phyloP scores from a whole-genome alignment of 2,329 filamentous ascomycete genomes.

The Fusarium pseudograminearum region DNA sequence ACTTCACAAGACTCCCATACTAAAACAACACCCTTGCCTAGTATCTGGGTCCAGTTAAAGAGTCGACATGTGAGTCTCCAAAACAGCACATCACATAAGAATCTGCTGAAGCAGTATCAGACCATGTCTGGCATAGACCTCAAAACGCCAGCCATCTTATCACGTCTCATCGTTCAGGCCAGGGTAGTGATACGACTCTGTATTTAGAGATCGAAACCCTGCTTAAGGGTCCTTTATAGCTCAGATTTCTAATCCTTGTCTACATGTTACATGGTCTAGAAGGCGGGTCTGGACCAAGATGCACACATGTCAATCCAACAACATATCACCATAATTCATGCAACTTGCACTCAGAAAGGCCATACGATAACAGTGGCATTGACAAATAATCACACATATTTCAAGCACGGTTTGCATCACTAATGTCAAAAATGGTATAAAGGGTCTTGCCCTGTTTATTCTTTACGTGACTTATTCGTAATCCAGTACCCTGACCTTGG shows the following conservation, averaged over 20 bases:
- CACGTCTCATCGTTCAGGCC: background rate
- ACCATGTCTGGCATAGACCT: conserved; percentile 17
- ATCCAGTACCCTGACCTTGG: conserved; percentile 45
- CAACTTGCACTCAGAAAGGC: background rate
- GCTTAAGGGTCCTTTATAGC: conserved; percentile 8
- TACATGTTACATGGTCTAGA: conserved; percentile 12
- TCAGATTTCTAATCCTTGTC: conserved; percentile 28
- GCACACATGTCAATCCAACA: too few species aligned
- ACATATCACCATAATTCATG: too few species aligned
- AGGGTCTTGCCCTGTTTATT: conserved; percentile 34
- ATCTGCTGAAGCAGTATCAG: conserved; percentile 8
- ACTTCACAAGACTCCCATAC: background rate
- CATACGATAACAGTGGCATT: too few species aligned
- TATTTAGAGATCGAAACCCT: background rate
- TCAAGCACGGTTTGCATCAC: background rate
- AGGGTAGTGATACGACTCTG: background rate
- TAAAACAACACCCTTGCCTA: background rate
- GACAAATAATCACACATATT: background rate
- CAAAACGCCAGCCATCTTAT: background rate
- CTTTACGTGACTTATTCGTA: conserved; percentile 44
- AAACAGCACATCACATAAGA: conserved; percentile 8
- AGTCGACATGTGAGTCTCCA: background rate
- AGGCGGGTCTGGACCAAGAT: background rate
- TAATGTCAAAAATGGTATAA: background rate
- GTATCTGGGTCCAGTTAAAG: background rate